Conservation (phyloP, 352 stramenopile genomes). For the Pythium sp. region DNA sequence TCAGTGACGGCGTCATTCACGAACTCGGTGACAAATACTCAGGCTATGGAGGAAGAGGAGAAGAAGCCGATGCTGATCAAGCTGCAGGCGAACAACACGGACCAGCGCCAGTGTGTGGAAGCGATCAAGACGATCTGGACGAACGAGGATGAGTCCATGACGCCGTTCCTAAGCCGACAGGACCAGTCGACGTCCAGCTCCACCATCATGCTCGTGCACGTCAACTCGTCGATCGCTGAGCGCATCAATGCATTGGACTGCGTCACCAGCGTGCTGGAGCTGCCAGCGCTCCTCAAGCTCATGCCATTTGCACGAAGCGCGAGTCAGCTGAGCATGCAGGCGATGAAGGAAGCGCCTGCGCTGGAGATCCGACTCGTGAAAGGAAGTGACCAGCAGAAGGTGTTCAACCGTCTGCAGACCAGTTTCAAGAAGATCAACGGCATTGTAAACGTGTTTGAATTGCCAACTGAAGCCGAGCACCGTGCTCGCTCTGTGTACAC, state of each 20-base stretch:
- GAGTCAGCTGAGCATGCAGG: slow-evolving; percentile 33
- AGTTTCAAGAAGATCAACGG: slow-evolving; percentile 39
- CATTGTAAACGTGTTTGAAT: slow-evolving; percentile 62
- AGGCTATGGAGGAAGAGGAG: slow-evolving; percentile 2
- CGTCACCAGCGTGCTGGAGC: slow-evolving; percentile 38
- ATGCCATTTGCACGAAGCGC: slow-evolving; percentile 63
- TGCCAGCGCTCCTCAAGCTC: slow-evolving; percentile 66
- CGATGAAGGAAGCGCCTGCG: slow-evolving; percentile 30
- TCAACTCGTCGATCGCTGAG: slow-evolving; percentile 26
- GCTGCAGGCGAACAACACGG: slow-evolving; percentile 23
- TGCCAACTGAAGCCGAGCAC: slow-evolving; percentile 16
- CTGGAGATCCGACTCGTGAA: slow-evolving; percentile 65
- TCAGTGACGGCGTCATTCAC: slow-evolving; percentile 14
- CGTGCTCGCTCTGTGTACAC: slow-evolving; percentile 44
- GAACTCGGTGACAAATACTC: slow-evolving; percentile 7
- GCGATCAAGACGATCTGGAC: slow-evolving; percentile 36
- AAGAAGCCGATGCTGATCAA: slow-evolving; percentile 54
- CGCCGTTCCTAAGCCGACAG: slow-evolving; percentile 52
- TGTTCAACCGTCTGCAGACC: slow-evolving; percentile 37
- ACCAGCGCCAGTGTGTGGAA: slow-evolving; percentile 47
- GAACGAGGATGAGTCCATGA: slow-evolving; percentile 35
- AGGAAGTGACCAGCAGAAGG: slow-evolving; percentile 24
- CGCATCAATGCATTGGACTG: slow-evolving; percentile 42
- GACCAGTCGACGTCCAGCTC: slow-evolving; percentile 31
- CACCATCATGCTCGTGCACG: slow-evolving; percentile 62